Evolutionary conservation across 768 basidiomycete species (phyloP), one percentile per base, ranked within the genome.

Genomic region (Mrakia blollopis): DNA sequence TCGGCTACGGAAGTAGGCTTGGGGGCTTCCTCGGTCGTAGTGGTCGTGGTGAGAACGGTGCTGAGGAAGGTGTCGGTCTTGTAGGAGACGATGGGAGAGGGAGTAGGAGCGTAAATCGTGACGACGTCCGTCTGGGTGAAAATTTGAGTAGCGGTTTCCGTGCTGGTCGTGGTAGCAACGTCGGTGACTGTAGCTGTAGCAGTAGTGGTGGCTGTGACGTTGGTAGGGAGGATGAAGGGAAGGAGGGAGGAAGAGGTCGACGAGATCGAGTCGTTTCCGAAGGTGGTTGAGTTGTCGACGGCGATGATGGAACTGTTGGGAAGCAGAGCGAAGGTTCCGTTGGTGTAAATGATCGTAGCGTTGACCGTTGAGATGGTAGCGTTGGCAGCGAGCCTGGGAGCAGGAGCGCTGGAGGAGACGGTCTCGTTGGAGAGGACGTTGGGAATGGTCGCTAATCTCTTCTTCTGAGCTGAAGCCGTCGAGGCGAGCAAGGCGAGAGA

Each of bases 401-500:
- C 3, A 16, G 30, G 18, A 18, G 52, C 32, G 71, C 52, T 52
- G 71, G 52, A 10, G 4, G 30, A 54, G 13, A 35, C 28, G 32
- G 52, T 60, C 28, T 39, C 71, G 71, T 47, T 39, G 14, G 71
- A 57, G 44, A 50, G 11, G 30, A 50, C 21, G 18, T 50, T 18
- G n/a, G 44, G n/a, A 18, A 72, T 5, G 5, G 52, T 28, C 28
- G 18, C 70, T 50, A 52, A 32, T 14, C 70, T 44, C 70, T 72
- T 72, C n/a, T 54, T 41, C 16, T 50, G 47, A 57, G 71, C 71
- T 23, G 54, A 54, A 28, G 54, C 71, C 35, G 71, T 52, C 21
- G 71, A 60, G 35, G 71, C 71, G 52, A 72, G 52, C 35, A 72
- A 10, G 11, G 71, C 71, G 52, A 72, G 52, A 28, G 71, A 57